Percentiles rank a stretch among this genome's conserved stretches.
These are phyloP conservation scores for Neckera pumila DNA, from an alignment of 225 moss, liverwort and hornwort species.

Conservation along the genomic window DNA sequence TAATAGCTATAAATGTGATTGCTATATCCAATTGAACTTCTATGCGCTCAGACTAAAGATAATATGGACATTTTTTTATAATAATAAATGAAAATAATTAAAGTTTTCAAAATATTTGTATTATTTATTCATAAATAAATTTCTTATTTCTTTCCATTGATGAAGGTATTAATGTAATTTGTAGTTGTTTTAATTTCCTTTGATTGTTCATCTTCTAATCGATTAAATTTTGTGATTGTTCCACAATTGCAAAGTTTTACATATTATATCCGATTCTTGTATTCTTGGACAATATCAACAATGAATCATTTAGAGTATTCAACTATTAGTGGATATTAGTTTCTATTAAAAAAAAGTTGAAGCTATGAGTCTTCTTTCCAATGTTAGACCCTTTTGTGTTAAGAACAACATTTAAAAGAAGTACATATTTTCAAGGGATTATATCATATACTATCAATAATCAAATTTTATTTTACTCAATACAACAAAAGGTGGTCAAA, in stretches of 20 bases:
- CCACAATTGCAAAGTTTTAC: background rate
- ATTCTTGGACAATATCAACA: background rate
- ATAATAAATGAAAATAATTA: background rate
- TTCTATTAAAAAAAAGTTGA: background rate
- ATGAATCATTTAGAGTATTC: background rate
- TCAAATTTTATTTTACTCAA: too few species aligned
- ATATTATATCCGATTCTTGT: accelerated
- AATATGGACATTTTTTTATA: background rate
- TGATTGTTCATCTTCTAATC: background rate
- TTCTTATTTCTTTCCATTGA: background rate
- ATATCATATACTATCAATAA: background rate
- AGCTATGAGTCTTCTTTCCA: background rate
- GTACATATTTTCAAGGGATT: background rate
- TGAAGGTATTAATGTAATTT: background rate
- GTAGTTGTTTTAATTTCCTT: background rate
- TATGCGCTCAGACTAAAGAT: background rate
- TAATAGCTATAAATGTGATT: too few species aligned
- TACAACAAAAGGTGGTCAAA: background rate
- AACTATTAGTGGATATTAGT: background rate
- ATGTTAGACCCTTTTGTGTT: background rate
- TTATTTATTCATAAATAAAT: background rate
- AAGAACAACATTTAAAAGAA: background rate
- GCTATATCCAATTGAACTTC: background rate
- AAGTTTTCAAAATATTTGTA: background rate
- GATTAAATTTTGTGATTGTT: too few species aligned